Evolutionary conservation across 2,329 filamentous ascomycete species (phyloP), one percentile per base, ranked within the genome.

Genomic region (Trichoderma brevicompactum): DNA sequence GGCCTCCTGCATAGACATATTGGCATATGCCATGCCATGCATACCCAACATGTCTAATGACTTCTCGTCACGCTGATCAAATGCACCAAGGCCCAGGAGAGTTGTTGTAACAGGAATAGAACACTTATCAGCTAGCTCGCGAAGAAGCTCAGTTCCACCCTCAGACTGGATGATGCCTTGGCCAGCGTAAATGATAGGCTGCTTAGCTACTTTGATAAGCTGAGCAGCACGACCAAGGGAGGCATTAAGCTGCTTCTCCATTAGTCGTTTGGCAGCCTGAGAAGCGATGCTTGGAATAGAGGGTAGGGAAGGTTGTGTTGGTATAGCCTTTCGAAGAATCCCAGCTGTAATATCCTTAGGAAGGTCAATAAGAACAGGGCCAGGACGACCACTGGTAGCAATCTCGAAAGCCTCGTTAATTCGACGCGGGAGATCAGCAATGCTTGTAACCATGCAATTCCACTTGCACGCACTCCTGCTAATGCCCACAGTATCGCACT

Each of bases 1-100:
- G 13, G 95, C 92, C 77, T 97, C 91, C 79, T 98, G 94, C 82
- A 99, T 97, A 15, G 94, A 88, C 90, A 97, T 92, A 82, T 99
- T 99, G 76, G 95, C 95, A 74, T 96, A 99, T 7, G 93, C 94
- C 8, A 93, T 91, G 66, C 95, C 95, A 82, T 98, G 94, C 94
- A 98, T 98, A 69, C 94, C 94, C 34, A 98, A 88, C 95, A 99
- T 99, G 81, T 97, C 94, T 56, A 98, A 85, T 50, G 94, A 91
- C 85, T 97, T 97, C 70, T 92, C 88, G 74, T 98, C 92, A 12
- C 95, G 86, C 81, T 98, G 94, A 73, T 98, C 94, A 70, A 90
- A 98, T 17, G 88, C 92, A 72, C 95, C 95, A 9, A 98, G 87
- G 72, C 94, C 94, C 74, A 97, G 94, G 7, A 99, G 88, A 62